These are phyloP conservation scores for Cladorrhinum sp. DNA, from an alignment of 2,329 filamentous ascomycete genomes.

Conservation along the genomic window DNA sequence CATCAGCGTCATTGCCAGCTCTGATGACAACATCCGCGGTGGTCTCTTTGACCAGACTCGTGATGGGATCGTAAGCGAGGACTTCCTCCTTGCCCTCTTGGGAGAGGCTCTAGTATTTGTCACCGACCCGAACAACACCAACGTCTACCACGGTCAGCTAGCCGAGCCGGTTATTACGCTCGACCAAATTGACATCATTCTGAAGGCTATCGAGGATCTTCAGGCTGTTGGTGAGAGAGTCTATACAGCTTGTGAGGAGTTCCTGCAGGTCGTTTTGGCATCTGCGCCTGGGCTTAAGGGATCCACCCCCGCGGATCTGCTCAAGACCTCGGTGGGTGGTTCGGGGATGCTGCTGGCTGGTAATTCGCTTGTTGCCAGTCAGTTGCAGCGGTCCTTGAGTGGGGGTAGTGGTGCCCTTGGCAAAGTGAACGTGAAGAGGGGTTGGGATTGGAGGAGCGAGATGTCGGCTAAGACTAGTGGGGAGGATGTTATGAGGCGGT, in stretches of 20 bases:
- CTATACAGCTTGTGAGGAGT: slow-evolving; percentile 72
- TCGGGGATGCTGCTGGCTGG: slow-evolving; percentile 67
- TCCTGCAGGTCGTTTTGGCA: slow-evolving; percentile 71
- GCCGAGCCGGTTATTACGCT: slow-evolving; percentile 57
- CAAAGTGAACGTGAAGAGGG: slow-evolving; percentile 75
- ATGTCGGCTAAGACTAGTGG: slow-evolving; percentile 58
- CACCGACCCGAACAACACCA: slow-evolving; percentile 37
- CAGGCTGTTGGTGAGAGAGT: slow-evolving; percentile 70
- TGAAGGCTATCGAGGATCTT: slow-evolving; percentile 76
- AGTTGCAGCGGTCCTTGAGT: slow-evolving; percentile 59
- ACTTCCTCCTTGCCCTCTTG: slow-evolving; percentile 78
- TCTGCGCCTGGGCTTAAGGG: slow-evolving; percentile 62
- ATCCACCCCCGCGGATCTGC: slow-evolving; percentile 62
- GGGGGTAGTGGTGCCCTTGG: slow-evolving; percentile 42
- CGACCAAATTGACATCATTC: slow-evolving; percentile 69
- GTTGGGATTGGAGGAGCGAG: slow-evolving; percentile 64
- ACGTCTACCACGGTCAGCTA: slow-evolving; percentile 35
- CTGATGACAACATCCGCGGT: slow-evolving; percentile 86
- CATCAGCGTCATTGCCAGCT: slow-evolving; percentile 78
- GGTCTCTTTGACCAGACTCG: slow-evolving; percentile 80
- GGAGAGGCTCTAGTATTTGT: slow-evolving; percentile 81
- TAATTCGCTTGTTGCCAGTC: slow-evolving; percentile 66
- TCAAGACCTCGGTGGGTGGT: slow-evolving; percentile 49
- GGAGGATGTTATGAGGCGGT: slow-evolving; percentile 66
- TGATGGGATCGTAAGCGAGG: slow-evolving; percentile 82